Conservation (phyloP, 139 green algal genomes). For the Chlorella sp. region DNA sequence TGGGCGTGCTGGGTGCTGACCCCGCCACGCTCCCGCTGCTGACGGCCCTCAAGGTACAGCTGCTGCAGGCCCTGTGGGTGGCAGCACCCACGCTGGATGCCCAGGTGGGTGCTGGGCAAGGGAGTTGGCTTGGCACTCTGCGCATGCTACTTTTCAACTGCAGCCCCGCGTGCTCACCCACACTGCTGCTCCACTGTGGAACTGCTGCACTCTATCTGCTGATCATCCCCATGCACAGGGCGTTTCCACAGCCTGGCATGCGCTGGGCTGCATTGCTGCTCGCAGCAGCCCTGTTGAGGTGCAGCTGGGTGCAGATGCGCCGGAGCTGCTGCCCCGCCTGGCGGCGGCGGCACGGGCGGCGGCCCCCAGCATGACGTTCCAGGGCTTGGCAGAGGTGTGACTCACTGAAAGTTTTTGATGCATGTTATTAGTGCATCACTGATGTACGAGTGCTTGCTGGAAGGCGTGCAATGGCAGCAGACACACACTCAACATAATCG, state of each 20-base stretch:
- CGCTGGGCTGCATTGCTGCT: background rate
- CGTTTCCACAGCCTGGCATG: background rate
- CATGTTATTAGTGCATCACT: too few species aligned
- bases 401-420: too few species aligned
- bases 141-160: too few species aligned
- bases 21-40: background rate
- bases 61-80: conserved; percentile 15
- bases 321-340: conserved; percentile 9
- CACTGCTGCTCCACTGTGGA: too few species aligned
- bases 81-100: background rate
- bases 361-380: background rate
- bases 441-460: background rate
- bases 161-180: too few species aligned
- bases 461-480: background rate
- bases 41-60: background rate
- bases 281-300: background rate
- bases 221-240: background rate
- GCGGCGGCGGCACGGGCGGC: background rate
- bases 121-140: too few species aligned
- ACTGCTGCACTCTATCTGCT: too few species aligned
- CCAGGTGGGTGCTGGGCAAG: background rate
- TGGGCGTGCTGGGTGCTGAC: background rate
- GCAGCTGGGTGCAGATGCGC: background rate
- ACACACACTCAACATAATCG: too few species aligned
- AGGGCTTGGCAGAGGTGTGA: background rate